Evolutionary conservation across 2,329 filamentous ascomycete species (phyloP), one percentile per base, ranked within the genome.

Genomic region (Microsporum canis): DNA sequence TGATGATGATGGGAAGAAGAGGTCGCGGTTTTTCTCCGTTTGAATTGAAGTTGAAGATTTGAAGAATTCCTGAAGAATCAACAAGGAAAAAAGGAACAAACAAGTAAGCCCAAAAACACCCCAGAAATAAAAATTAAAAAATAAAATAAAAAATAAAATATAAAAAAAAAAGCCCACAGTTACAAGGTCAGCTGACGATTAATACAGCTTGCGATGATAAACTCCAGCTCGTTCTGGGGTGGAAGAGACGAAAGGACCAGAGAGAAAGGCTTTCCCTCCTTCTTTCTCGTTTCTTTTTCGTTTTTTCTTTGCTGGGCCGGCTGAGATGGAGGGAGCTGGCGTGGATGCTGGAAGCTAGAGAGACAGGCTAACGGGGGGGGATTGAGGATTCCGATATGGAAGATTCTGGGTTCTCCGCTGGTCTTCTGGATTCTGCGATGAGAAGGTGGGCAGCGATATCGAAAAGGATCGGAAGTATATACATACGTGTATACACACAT

Each of bases 121-220:
- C 43, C 14, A 51, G 12, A 12, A 31, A 23, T 29, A 51, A 29
- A 29, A 12, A 29, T 12, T 12, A 29, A 31, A 2, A 29, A 27
- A 12, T 6, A 51, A 14, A 51, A 51, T 27, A 8, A 38, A 56
- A 36, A 56, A 56, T 36, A n/a, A 36, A 38, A 36, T 10, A 38
- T 12, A 38, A 56, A 2, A 17, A 56, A 36, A 38, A 57, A 57
- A 41, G 34, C 55, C 55, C 55, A 38, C 33, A 38, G 41, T 23
- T 57, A 41, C 55, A 57, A 29, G 17, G 55, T 57, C 55, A 57
- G 55, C 55, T 57, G 55, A 57, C 55, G 27, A 39, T 27, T n/a
- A 41, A 38, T 57, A 34, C 49, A 34, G 39, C 49, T 53, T 29
- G 49, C 49, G 27, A 27, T 34, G 49, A 29, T 34, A n/a, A 34